phyloP scores from a whole-genome alignment of 1,284 basidiomycete species.

The Grifola frondosa region DNA sequence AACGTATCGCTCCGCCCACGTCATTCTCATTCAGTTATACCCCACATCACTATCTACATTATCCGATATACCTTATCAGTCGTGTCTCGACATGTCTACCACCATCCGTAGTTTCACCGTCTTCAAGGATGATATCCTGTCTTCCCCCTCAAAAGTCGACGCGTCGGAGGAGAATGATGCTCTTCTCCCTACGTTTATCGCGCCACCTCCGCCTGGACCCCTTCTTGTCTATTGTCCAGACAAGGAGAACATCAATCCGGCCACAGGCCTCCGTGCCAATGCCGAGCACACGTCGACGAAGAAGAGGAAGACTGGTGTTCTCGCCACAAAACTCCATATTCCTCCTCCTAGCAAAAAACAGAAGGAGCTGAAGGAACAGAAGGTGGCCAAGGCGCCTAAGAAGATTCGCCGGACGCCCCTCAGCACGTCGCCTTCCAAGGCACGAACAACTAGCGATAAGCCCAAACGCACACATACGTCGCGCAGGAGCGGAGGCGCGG shows the following conservation, averaged over 20 bases:
- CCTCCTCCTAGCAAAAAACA: conserved; percentile 46
- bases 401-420: no score
- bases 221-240: conserved; percentile 44
- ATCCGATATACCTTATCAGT: conserved; percentile 3
- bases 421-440: conserved; percentile 14
- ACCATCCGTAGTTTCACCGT: conserved; percentile 61
- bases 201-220: conserved; percentile 26
- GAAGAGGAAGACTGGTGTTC: conserved; percentile 62
- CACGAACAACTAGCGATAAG: conserved; percentile 20
- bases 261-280: conserved; percentile 61
- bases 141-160: conserved; percentile 15
- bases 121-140: conserved; percentile 52
- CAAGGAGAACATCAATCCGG: conserved; percentile 76
- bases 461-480: conserved; percentile 13
- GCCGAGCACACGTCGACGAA: conserved; percentile 40
- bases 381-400: conserved; percentile 55
- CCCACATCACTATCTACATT: not conserved
- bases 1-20: conserved; percentile 3
- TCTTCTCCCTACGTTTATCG: conserved; percentile 10
- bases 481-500: conserved; percentile 18
- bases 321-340: conserved; percentile 51
- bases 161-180: conserved; percentile 12
- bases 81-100: conserved; percentile 35
- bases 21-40: not conserved
- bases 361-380: conserved; percentile 40